Base-by-base conservation (phyloP, 2,329 filamentous ascomycete species). In the Purpureocillium lavendulum region DNA sequence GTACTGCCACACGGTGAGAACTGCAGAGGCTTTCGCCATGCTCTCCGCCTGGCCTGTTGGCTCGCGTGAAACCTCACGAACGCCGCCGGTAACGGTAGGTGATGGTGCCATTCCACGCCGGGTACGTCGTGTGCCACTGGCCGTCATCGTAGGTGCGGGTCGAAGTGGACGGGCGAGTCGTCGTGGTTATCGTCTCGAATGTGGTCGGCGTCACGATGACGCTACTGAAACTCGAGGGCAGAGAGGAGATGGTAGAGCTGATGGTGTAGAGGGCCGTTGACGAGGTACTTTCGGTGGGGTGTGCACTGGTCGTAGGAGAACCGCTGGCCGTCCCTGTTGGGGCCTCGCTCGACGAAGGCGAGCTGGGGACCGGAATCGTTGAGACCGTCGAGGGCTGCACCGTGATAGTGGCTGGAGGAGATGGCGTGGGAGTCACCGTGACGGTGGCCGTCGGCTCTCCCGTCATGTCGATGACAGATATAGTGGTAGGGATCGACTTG, bases 71-170 rank as follows among this genome's bases (percentile, higher is more conserved):
- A 26, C 21, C 21, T 10, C 10, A 26, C 6, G 21, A 30, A 12
- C 11, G n/a, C 33, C 33, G 29, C 28, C 8, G 40, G n/a, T 30
- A 33, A 11, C 33, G 35, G 14, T 43, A 30, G 33, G 15, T 30
- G 24, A 17, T 44, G 2, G 66, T 68, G 38, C 51, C 58, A 43
- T 68, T 71, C 64, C 64, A 68, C 0, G 63, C 33, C 3, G 65
- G 64, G 39, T 70, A 71, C 1, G 58, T 59, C 4, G 67, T 67
- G 41, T 67, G 65, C 69, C 68, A 71, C 36, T 52, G 52, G 14
- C 68, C 67, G 39, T 71, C 47, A 40, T 71, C 66, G 31, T 62
- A 56, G 11, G 57, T 58, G 28, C 49, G 47, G n/a, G 53, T 47
- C 16, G 29, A 10, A 2, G 46, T 42, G 12, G 41, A 40, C n/a